Base-by-base conservation (phyloP, 2,329 filamentous ascomycete genomes). In the Aspergillus hiratsukae region DNA sequence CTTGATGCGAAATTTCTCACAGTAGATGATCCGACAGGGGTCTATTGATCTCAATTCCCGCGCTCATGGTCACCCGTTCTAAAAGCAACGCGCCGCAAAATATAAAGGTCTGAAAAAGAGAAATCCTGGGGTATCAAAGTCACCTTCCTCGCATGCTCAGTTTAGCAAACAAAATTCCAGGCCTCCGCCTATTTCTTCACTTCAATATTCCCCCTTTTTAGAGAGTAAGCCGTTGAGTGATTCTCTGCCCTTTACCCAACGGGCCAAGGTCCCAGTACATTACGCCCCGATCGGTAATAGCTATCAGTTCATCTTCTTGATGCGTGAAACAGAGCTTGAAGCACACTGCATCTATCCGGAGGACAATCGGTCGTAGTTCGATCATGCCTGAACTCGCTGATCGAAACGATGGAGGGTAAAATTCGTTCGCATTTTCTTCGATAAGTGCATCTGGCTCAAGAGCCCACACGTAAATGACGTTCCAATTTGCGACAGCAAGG, bases 401-500 rank as follows among this genome's bases (percentile, higher is more conserved):
- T 41, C 58, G 55, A 62, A 64, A 73, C 10, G 62, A 62, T 1
- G 61, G 53, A 7, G 69, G 72, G 55, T 76, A 77, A 45, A 70
- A 72, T 6, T 60, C 60, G 29, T 62, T 61, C 3, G 48, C 35
- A 48, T 70, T 65, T 37, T 65, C 63, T n/a, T 70, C 65, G 23
- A 75, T 67, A 14, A 78, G 54, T 41, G 64, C 69, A n/a, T 57
- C 41, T 1, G 76, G 75, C 23, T 75, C 64, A 50, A 78, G 35
- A 2, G 72, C 64, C 72, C 76, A 78, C 27, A 78, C 56, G 17
- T 73, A 72, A 21, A 78, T 54, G 1, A 66, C 66, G 51, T 77
- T 73, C 75, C 75, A 78, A 46, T 72, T 73, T 4, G 72, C 71
- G 31, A 76, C 66, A 3, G 75, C 76, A 49, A 78, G 64, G 3